phyloP scores from a whole-genome alignment of 2,329 filamentous ascomycete genomes.

The Cercospora sp. region DNA sequence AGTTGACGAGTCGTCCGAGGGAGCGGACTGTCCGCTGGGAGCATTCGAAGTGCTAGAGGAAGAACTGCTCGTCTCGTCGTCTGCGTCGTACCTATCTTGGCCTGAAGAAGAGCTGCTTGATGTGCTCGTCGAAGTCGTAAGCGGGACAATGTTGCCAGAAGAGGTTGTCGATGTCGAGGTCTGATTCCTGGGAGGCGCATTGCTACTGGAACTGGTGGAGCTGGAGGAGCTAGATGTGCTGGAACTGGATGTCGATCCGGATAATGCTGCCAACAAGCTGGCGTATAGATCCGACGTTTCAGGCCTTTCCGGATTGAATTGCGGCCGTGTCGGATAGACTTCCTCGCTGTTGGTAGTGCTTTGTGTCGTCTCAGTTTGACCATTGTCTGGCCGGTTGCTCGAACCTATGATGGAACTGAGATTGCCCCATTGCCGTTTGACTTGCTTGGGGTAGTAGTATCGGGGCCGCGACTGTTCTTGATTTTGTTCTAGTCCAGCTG shows the following conservation, averaged over 20 bases:
- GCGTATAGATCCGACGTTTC: neutral
- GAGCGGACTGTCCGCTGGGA: neutral
- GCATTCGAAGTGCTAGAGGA: neutral
- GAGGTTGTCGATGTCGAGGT: constrained; percentile 5
- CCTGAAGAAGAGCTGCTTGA: neutral
- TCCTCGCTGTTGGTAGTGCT: constrained; percentile 5
- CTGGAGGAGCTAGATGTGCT: neutral
- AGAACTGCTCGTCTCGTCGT: neutral
- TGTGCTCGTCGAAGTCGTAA: constrained; percentile 16
- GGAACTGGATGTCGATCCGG: neutral
- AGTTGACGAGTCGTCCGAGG: neutral
- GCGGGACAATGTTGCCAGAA: neutral
- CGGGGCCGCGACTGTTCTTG: constrained; percentile 42
- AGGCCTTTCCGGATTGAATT: constrained; percentile 9
- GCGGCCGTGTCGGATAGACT: neutral
- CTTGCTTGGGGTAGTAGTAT: constrained; percentile 52
- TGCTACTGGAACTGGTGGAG: neutral
- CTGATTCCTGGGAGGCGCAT: neutral
- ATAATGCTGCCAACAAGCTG: neutral
- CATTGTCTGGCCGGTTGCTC: neutral
- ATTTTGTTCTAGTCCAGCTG: constrained; percentile 45
- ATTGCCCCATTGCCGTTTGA: constrained; percentile 46
- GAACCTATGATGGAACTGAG: constrained; percentile 29
- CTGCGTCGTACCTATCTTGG: neutral
- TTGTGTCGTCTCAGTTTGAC: neutral